Evolutionary conservation across 2,329 filamentous ascomycete genomes (phyloP).

Genomic region (Thelonectria olida): DNA sequence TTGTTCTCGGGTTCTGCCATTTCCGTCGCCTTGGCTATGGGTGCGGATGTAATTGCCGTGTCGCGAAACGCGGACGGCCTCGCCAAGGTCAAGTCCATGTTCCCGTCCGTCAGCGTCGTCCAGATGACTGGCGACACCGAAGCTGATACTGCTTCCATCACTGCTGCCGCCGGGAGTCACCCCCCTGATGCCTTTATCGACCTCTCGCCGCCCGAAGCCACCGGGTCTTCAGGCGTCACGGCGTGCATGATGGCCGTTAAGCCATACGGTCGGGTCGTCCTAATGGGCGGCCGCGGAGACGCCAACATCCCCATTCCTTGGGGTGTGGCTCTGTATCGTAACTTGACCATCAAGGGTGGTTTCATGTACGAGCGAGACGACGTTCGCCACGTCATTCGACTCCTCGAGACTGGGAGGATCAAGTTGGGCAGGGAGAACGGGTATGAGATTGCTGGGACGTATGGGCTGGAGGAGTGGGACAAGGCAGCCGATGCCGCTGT

Average conservation of each 20-base stretch:
- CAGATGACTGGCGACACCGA: slow-evolving; percentile 51
- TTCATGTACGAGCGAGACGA: slow-evolving; percentile 50
- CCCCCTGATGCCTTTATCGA: slow-evolving; percentile 57
- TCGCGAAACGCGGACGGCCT: slow-evolving; percentile 53
- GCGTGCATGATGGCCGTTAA: slow-evolving; percentile 48
- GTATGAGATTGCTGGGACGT: slow-evolving; percentile 18
- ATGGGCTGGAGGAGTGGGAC: slow-evolving; percentile 28
- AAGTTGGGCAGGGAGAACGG: slow-evolving; percentile 28
- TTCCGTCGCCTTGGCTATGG: slow-evolving; percentile 57
- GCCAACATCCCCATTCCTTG: slow-evolving; percentile 31
- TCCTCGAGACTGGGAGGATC: slow-evolving; percentile 24
- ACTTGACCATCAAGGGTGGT: slow-evolving; percentile 49
- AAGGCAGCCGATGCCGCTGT: slow-evolving; percentile 22
- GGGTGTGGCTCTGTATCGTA: slow-evolving; percentile 38
- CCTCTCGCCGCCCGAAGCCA: slow-evolving; percentile 51
- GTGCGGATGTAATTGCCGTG: slow-evolving; percentile 61
- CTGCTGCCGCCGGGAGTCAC: slow-evolving; percentile 28
- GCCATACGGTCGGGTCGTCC: slow-evolving; percentile 33
- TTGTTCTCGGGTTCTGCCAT: slow-evolving; percentile 58
- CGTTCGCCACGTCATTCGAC: slow-evolving; percentile 18
- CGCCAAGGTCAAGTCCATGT: slow-evolving; percentile 39
- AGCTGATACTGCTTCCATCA: slow-evolving; percentile 49
- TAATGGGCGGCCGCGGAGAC: slow-evolving; percentile 45
- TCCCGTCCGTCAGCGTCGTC: slow-evolving; percentile 48
- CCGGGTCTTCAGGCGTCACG: slow-evolving; percentile 49